A percentile compares a stretch with the other conserved stretches of the same genome.
Conservation (phyloP, 768 basidiomycete genomes). For the Kondoa subrosea region DNA sequence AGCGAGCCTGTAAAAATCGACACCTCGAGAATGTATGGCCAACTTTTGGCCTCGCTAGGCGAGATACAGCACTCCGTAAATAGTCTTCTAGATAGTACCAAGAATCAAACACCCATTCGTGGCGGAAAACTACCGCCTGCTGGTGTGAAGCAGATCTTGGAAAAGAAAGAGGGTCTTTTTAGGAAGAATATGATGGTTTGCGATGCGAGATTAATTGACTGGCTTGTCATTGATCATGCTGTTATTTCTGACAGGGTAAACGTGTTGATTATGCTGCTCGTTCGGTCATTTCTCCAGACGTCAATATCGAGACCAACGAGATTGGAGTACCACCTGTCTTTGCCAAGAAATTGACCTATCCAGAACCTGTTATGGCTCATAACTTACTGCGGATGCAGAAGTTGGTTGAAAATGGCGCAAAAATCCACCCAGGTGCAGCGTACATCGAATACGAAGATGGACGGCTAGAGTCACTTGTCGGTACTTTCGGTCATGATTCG, state of each 20-base stretch:
- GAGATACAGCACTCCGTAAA: constrained; percentile 90
- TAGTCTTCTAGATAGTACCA: constrained; percentile 88
- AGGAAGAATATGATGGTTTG: constrained; percentile 97
- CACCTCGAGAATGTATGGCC: constrained; percentile 45
- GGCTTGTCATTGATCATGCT: too few species aligned
- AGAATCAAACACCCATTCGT: constrained; percentile 70
- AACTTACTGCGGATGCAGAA: constrained; percentile 79
- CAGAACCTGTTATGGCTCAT: constrained; percentile 82
- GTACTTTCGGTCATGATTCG: constrained; percentile 22
- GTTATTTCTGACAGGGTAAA: constrained; percentile 52
- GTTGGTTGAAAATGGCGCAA: constrained; percentile 76
- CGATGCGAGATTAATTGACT: constrained; percentile 79
- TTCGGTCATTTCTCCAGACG: constrained; percentile 98
- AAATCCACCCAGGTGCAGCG: constrained; percentile 75
- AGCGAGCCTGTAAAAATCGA: too few species aligned
- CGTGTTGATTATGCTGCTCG: constrained; percentile 98
- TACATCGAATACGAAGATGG: constrained; percentile 95
- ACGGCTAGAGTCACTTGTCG: constrained; percentile 60
- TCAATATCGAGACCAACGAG: constrained; percentile 97
- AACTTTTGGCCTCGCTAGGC: constrained; percentile 61
- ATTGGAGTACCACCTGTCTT: constrained; percentile 97
- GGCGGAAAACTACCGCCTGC: constrained; percentile 78
- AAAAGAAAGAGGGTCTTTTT: constrained; percentile 98
- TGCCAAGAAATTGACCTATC: constrained; percentile 87
- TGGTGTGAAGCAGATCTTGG: constrained; percentile 87